Conservation (phyloP, 202 grass and related monocot species). For the Brachypodium distachyon region DNA sequence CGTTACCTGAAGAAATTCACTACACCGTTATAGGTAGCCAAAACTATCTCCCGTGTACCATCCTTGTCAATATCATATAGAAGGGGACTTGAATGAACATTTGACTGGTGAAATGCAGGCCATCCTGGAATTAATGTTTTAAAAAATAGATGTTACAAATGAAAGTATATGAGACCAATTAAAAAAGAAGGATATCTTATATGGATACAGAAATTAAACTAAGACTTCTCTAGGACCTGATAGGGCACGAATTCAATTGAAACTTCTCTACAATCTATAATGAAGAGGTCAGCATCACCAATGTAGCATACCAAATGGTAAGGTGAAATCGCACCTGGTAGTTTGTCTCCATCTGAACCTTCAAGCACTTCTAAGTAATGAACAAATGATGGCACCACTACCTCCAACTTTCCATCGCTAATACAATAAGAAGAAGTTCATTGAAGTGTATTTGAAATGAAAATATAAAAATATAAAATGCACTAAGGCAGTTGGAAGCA, state of each 20-base stretch:
- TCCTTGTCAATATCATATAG: constrained; percentile 93
- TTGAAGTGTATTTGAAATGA: neutral
- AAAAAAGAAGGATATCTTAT: neutral
- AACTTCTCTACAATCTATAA: constrained; percentile 2
- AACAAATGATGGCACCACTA: constrained; percentile 92
- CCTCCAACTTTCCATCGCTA: constrained; percentile 86
- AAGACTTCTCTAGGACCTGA: neutral
- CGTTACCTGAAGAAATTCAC: constrained; percentile 87
- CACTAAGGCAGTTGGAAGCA: neutral
- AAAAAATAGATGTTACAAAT: neutral
- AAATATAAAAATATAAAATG: constrained; percentile 8
- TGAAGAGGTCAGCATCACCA: neutral
- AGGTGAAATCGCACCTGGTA: constrained; percentile 48
- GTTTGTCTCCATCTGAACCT: constrained; percentile 93
- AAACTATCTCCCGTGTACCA: constrained; percentile 75
- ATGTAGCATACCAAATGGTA: constrained; percentile 15
- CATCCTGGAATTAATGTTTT: constrained; percentile 46
- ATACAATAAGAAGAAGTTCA: neutral
- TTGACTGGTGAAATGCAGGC: constrained; percentile 95
- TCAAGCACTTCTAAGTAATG: constrained; percentile 98
- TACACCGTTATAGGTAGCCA: constrained; percentile 91
- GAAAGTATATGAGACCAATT: neutral
- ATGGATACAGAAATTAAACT: neutral
- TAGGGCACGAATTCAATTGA: neutral
- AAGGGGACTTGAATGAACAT: constrained; percentile 84